Conservation (phyloP, 1,284 basidiomycete genomes). For the Rhizoctonia solani region DNA sequence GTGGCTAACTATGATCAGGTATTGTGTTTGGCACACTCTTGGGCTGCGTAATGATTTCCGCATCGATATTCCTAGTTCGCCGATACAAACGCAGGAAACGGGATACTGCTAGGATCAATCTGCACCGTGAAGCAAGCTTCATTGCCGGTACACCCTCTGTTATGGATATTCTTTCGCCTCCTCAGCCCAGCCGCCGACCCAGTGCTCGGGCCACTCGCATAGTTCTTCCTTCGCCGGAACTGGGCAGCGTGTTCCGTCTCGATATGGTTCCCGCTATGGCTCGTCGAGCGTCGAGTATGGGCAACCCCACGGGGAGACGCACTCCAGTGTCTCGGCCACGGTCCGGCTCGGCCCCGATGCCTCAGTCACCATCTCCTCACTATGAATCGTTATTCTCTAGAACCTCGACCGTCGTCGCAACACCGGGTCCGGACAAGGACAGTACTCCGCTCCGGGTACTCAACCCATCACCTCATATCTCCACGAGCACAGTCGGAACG, state of each 20-base stretch:
- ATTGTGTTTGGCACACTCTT: conserved; percentile 23
- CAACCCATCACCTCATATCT: conserved; percentile 12
- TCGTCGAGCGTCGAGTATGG: background rate
- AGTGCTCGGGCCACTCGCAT: conserved; percentile 8
- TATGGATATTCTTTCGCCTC: background rate
- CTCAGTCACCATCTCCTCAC: background rate
- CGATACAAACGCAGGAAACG: conserved; percentile 1
- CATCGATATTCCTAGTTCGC: background rate
- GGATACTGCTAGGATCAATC: background rate
- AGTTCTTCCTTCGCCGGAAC: conserved; percentile 21
- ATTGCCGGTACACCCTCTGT: conserved; percentile 12
- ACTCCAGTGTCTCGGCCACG: background rate
- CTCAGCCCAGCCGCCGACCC: background rate
- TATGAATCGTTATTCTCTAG: conserved; percentile 10
- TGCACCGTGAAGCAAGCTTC: conserved; percentile 25
- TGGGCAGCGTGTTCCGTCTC: conserved; percentile 26
- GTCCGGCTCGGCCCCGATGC: background rate
- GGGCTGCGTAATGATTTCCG: background rate
- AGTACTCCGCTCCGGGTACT: conserved; percentile 6
- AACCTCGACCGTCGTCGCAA: conserved; percentile 3
- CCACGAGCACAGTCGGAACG: background rate
- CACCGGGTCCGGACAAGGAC: conserved; percentile 1
- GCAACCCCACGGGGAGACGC: background rate
- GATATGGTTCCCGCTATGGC: background rate
- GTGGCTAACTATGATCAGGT: conserved; percentile 1